Conservation (phyloP, 2,329 filamentous ascomycete species). For the Ophiosphaerella korrae region DNA sequence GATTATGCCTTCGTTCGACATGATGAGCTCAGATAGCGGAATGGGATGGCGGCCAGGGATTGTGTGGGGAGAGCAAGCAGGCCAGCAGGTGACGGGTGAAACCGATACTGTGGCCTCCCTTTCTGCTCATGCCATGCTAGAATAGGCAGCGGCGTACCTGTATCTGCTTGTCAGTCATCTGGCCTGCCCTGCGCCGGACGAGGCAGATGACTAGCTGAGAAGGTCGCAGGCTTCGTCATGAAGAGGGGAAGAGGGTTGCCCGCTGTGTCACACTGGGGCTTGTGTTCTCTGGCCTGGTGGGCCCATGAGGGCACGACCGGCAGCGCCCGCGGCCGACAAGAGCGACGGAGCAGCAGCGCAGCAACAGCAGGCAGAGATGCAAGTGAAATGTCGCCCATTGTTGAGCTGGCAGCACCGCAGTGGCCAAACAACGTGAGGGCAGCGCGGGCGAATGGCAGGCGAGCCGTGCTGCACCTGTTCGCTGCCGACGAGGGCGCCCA, state of each 20-base stretch:
- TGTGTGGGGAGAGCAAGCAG: slow-evolving; percentile 12
- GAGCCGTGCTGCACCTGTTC: slow-evolving; percentile 26
- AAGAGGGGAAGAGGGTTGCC: slow-evolving; percentile 16
- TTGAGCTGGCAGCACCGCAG: slow-evolving; percentile 20
- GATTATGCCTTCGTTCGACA: slow-evolving; percentile 23
- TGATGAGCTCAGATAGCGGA: slow-evolving; percentile 22
- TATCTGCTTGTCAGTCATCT: slow-evolving; percentile 39
- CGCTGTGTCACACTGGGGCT: slow-evolving; percentile 16
- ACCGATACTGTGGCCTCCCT: slow-evolving; percentile 28
- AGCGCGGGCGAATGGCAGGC: slow-evolving; percentile 23
- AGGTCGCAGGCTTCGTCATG: slow-evolving; percentile 31
- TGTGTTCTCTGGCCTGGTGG: slow-evolving; percentile 5
- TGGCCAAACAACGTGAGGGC: slow-evolving; percentile 18
- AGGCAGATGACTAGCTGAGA: slow-evolving; percentile 34
- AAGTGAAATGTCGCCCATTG: slow-evolving; percentile 4
- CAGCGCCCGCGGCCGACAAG: slow-evolving; percentile 13
- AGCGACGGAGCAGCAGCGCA: background rate
- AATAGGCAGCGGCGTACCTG: slow-evolving; percentile 37
- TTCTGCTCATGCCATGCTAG: slow-evolving; percentile 20
- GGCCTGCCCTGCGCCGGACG: slow-evolving; percentile 38
- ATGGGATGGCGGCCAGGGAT: slow-evolving; percentile 2
- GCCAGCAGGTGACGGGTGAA: slow-evolving; percentile 38
- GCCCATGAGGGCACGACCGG: slow-evolving; percentile 11
- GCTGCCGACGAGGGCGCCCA: slow-evolving; percentile 9
- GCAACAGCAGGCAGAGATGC: background rate